Conservation (phyloP, 2,329 filamentous ascomycete genomes). For the Epichloe coenophiala region DNA sequence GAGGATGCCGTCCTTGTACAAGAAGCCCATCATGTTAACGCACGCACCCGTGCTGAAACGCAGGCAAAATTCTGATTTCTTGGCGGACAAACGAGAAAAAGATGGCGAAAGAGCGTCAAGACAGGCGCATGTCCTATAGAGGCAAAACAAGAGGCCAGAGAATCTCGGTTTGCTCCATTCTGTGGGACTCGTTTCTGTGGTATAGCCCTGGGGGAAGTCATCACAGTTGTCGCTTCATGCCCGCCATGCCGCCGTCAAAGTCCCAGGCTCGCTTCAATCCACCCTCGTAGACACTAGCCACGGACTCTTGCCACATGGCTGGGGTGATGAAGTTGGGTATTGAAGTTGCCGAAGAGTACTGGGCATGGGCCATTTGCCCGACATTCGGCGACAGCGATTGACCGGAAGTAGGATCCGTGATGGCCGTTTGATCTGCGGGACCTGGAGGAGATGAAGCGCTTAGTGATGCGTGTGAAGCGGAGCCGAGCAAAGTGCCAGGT, state of each 20-base stretch:
- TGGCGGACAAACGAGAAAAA: no score
- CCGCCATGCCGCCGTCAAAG: constrained; percentile 26
- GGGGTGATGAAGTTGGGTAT: constrained; percentile 51
- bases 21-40: no score
- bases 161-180: background rate
- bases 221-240: constrained; percentile 18
- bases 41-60: no score
- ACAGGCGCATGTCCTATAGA: background rate
- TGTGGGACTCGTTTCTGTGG: background rate
- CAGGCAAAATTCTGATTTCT: no score
- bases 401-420: constrained; percentile 37
- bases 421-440: constrained; percentile 38
- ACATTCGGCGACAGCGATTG: constrained; percentile 29
- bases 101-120: no score
- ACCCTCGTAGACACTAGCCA: constrained; percentile 54
- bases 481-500: constrained; percentile 13
- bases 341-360: constrained; percentile 38
- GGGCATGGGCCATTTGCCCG: constrained; percentile 34
- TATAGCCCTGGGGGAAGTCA: background rate
- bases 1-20: no score
- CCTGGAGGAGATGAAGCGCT: constrained; percentile 31
- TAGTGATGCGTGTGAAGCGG: constrained; percentile 28
- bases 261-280: constrained; percentile 51
- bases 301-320: constrained; percentile 61
- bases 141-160: background rate